phyloP scores from a whole-genome alignment of 768 basidiomycete genomes.

The Sarcodon sp. region DNA sequence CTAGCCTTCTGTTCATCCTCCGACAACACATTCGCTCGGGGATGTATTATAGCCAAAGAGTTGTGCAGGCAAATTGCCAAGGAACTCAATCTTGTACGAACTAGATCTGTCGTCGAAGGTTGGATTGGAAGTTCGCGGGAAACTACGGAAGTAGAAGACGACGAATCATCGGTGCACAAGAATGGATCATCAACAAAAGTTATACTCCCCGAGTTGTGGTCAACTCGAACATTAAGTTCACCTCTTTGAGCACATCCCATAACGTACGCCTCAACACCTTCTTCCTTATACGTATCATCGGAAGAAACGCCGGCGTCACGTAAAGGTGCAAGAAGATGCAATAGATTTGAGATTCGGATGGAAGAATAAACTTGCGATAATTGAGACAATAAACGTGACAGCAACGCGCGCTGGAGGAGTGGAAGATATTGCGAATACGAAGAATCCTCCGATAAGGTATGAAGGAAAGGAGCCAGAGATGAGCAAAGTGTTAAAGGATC shows the following conservation, averaged over 20 bases:
- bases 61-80: constrained; percentile 66
- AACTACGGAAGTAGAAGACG: constrained; percentile 17
- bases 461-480: constrained; percentile 68
- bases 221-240: constrained; percentile 76
- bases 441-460: constrained; percentile 35
- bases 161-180: constrained; percentile 23
- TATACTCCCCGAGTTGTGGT: constrained; percentile 80
- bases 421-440: constrained; percentile 74
- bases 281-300: constrained; percentile 43
- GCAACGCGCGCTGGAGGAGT: constrained; percentile 83
- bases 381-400: constrained; percentile 83
- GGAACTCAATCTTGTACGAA: constrained; percentile 65
- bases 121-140: constrained; percentile 38
- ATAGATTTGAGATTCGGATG: constrained; percentile 66
- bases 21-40: constrained; percentile 22
- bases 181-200: constrained; percentile 76
- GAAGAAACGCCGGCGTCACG: constrained; percentile 37
- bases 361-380: constrained; percentile 88
- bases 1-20: constrained; percentile 45
- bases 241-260: constrained; percentile 86
- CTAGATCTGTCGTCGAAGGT: constrained; percentile 56
- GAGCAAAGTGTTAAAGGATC: constrained; percentile 82
- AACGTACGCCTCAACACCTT: constrained; percentile 80
- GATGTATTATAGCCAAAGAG: constrained; percentile 47
- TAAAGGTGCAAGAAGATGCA: constrained; percentile 69